Evolutionary conservation across 2,329 filamentous ascomycete species (phyloP).

Genomic region (Aspergillus proliferans): DNA sequence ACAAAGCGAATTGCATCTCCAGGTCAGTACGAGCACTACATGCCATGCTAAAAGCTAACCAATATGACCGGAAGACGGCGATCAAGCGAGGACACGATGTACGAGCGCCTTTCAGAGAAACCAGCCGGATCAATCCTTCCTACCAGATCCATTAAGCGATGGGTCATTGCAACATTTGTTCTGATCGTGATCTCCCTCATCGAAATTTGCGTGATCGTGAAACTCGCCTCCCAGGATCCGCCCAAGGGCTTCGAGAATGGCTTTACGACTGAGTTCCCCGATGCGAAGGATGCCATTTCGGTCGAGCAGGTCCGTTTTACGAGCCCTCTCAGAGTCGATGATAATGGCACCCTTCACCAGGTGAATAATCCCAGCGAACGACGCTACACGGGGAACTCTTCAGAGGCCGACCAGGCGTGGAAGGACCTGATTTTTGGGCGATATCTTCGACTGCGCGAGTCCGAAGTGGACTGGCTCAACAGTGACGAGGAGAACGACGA

Average conservation of each 20-base stretch:
- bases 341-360: background rate
- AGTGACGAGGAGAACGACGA: background rate
- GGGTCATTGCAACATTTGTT: background rate
- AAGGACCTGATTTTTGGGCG: background rate
- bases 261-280: background rate
- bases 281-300: background rate
- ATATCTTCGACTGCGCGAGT: background rate
- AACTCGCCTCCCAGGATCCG: background rate
- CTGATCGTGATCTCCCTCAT: background rate
- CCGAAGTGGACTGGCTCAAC: background rate
- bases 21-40: too few species aligned
- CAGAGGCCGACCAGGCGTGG: background rate
- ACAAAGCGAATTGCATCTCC: too few species aligned
- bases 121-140: background rate
- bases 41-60: too few species aligned
- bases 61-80: too few species aligned
- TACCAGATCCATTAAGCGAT: background rate
- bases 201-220: background rate
- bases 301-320: background rate
- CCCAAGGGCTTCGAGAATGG: background rate
- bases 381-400: background rate
- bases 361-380: background rate
- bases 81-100: too few species aligned
- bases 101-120: too few species aligned
- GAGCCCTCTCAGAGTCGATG: background rate